Conservation (phyloP, 2,329 filamentous ascomycete genomes). For the Xylariomycetidae sp. region DNA sequence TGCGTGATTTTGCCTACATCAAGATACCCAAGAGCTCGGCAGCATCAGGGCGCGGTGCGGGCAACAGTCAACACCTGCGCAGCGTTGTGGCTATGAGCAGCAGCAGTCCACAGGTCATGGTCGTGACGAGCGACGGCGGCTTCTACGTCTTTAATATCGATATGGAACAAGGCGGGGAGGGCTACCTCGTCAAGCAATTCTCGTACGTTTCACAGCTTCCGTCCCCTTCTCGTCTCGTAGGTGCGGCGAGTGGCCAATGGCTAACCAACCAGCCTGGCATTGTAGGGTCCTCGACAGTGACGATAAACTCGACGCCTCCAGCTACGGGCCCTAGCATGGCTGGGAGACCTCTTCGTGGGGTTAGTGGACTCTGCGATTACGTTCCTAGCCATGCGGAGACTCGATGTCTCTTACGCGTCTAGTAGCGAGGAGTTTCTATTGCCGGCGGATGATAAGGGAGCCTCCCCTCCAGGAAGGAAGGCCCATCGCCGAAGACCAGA, state of each 20-base stretch:
- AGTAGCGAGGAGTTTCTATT: too few species aligned
- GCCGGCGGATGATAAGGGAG: too few species aligned
- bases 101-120: constrained; percentile 93
- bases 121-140: constrained; percentile 90
- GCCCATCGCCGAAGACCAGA: too few species aligned
- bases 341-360: too few species aligned
- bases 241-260: too few species aligned
- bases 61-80: constrained; percentile 49
- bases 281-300: constrained; percentile 50
- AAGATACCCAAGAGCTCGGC: constrained; percentile 66
- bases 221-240: constrained; percentile 1
- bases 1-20: constrained; percentile 93
- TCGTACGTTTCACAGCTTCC: constrained; percentile 56
- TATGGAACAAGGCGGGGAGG: constrained; percentile 89
- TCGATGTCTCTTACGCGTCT: too few species aligned
- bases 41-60: constrained; percentile 21
- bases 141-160: constrained; percentile 97
- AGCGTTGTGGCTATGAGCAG: constrained; percentile 98
- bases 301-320: constrained; percentile 47
- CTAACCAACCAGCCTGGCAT: too few species aligned
- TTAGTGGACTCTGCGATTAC: too few species aligned
- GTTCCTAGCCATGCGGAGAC: too few species aligned
- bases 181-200: constrained; percentile 83
- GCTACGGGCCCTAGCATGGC: constrained; percentile 31
- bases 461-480: too few species aligned